These are phyloP conservation scores for Cutaneotrichosporon mucoides DNA, from an alignment of 1,284 basidiomycete species.

Conservation along the genomic window DNA sequence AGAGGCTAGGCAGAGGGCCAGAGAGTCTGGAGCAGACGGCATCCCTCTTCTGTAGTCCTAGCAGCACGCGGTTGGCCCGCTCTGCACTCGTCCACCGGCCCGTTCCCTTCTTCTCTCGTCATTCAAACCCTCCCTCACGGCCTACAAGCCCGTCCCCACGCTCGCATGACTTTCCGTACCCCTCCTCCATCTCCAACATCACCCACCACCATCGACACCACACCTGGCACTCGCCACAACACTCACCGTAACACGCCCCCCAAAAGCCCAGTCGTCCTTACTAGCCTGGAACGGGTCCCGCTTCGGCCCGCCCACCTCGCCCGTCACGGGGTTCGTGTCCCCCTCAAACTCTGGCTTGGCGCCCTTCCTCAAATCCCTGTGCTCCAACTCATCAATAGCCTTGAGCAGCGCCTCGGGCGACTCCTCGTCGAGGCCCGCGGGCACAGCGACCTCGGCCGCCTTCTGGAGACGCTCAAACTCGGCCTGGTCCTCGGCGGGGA, in stretches of 20 bases:
- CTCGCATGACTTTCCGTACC: no score
- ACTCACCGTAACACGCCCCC: constrained; percentile 49
- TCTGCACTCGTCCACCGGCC: background rate
- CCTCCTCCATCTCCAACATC: background rate
- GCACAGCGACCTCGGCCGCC: constrained; percentile 29
- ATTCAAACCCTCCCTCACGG: no score
- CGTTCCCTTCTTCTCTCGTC: background rate
- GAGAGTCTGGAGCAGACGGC: background rate
- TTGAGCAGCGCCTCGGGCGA: constrained; percentile 1
- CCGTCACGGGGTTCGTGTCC: constrained; percentile 55
- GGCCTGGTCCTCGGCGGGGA: constrained; percentile 46
- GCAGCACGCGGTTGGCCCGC: background rate
- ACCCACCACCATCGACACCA: background rate
- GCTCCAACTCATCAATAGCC: constrained; percentile 24
- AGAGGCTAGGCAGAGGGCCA: no score
- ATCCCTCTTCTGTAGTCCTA: background rate
- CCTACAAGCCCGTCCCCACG: no score
- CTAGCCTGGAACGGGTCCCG: constrained; percentile 53
- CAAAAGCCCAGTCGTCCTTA: constrained; percentile 48
- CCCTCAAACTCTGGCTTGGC: constrained; percentile 54
- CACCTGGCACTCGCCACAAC: constrained; percentile 31
- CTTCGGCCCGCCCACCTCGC: constrained; percentile 57
- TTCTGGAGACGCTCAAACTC: constrained; percentile 49
- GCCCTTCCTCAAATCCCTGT: constrained; percentile 53
- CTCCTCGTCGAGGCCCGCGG: constrained; percentile 10